Conservation (phyloP, 495 filamentous ascomycete genomes). For the Thermothielavioides terrestris region DNA sequence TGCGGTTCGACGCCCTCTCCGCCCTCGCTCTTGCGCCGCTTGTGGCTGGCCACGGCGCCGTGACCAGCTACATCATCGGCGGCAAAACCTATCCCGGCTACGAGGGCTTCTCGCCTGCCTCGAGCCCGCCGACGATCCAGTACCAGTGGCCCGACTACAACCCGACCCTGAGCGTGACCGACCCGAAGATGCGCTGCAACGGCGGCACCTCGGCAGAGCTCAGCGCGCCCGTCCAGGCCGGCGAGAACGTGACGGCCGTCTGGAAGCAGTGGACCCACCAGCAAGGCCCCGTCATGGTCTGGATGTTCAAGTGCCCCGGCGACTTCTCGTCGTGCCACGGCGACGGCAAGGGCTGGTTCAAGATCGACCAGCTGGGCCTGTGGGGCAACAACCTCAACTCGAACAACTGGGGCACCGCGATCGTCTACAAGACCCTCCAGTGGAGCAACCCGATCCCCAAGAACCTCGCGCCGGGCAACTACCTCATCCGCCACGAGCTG, state of each 20-base stretch:
- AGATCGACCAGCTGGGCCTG: conserved; percentile 50
- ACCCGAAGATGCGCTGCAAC: conserved; percentile 46
- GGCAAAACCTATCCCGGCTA: conserved; percentile 44
- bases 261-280: conserved; percentile 51
- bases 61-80: conserved; percentile 48
- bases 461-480: conserved; percentile 45
- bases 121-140: conserved; percentile 43
- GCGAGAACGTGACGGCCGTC: conserved; percentile 40
- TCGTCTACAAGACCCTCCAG: neutral
- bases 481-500: conserved; percentile 52
- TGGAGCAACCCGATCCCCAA: conserved; percentile 47
- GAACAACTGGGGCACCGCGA: neutral
- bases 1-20: conserved; percentile 19
- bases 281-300: conserved; percentile 49
- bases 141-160: conserved; percentile 49
- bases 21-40: conserved; percentile 23
- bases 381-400: neutral
- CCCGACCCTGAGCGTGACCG: conserved; percentile 34
- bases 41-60: conserved; percentile 48
- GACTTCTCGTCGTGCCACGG: conserved; percentile 41
- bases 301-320: conserved; percentile 45
- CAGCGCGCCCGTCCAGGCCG: conserved; percentile 37
- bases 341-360: conserved; percentile 45
- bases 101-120: conserved; percentile 40
- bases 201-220: conserved; percentile 42